Conservation (phyloP, 2,329 filamentous ascomycete species). For the Samsoniella hepiali region DNA sequence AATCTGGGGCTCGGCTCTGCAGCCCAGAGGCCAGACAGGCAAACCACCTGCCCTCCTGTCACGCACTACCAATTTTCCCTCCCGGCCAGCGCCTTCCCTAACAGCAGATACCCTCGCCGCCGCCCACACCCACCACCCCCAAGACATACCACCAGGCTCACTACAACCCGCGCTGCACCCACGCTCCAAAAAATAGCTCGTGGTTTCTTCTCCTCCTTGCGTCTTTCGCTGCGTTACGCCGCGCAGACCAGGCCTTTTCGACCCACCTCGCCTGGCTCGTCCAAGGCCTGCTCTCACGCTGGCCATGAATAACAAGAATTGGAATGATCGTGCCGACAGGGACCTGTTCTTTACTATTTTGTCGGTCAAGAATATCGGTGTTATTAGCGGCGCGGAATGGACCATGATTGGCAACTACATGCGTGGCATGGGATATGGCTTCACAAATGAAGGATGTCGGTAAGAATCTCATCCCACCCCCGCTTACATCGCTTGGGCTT, state of each 20-base stretch:
- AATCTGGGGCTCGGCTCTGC: conserved; percentile 21
- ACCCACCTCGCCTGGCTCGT: conserved; percentile 16
- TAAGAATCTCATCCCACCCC: conserved; percentile 30
- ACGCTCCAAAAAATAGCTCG: neutral
- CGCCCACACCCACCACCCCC: conserved; percentile 12
- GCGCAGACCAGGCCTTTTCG: neutral
- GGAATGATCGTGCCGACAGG: conserved; percentile 60
- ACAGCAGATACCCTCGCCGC: conserved; percentile 27
- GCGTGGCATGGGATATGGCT: conserved; percentile 57
- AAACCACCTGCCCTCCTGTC: conserved; percentile 23
- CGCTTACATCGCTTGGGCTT: neutral
- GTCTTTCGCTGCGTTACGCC: neutral
- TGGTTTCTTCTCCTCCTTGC: neutral
- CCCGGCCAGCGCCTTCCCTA: conserved; percentile 35
- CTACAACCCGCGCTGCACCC: neutral
- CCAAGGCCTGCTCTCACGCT: conserved; percentile 2
- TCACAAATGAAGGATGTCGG: conserved; percentile 63
- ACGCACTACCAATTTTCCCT: conserved; percentile 43
- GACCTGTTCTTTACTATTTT: conserved; percentile 63
- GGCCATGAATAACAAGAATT: conserved; percentile 55
- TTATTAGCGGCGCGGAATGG: conserved; percentile 62
- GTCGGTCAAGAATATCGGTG: conserved; percentile 60
- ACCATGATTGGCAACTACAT: conserved; percentile 59
- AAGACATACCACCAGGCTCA: neutral
- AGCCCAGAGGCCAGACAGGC: conserved; percentile 24